Evolutionary conservation across 176 grass and related monocot species (phyloP).

Genomic region (Oryza punctata): DNA sequence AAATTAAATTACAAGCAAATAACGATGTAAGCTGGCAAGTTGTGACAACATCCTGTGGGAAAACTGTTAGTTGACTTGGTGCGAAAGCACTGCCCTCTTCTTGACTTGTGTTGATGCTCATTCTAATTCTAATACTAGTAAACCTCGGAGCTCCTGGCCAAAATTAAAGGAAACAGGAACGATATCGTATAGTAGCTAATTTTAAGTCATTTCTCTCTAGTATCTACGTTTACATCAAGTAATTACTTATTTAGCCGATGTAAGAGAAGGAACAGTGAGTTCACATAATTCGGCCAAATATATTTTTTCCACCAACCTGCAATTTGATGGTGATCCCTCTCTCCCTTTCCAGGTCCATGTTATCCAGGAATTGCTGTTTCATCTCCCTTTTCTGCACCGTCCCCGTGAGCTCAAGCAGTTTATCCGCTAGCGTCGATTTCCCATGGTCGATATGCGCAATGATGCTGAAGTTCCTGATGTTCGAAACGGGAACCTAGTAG

Average conservation of each 20-base stretch:
- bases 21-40: not conserved
- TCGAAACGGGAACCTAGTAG: conserved; percentile 83
- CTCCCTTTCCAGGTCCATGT: conserved; percentile 98
- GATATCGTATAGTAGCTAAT: not conserved
- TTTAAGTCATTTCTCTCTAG: not conserved
- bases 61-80: not conserved
- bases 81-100: not conserved
- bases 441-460: conserved; percentile 98
- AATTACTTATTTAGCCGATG: not conserved
- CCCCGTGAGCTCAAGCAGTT: conserved; percentile 80
- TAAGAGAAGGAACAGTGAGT: not conserved
- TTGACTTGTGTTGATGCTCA: not conserved
- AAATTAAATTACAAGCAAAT: not conserved
- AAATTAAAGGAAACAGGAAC: not conserved
- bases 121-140: not conserved
- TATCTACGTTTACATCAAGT: not conserved
- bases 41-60: not conserved
- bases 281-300: not conserved
- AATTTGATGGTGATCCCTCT: conserved; percentile 99
- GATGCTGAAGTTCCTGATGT: conserved; percentile 96
- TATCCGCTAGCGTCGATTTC: conserved; percentile 96
- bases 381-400: conserved; percentile 95
- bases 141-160: not conserved
- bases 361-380: conserved; percentile 97
- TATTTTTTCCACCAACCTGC: conserved; percentile 52